A percentile compares a stretch with the other conserved stretches of the same genome.
These are phyloP conservation scores for Lasiodiplodia theobromae DNA, from an alignment of 2,329 filamentous ascomycete genomes.

Conservation along the genomic window DNA sequence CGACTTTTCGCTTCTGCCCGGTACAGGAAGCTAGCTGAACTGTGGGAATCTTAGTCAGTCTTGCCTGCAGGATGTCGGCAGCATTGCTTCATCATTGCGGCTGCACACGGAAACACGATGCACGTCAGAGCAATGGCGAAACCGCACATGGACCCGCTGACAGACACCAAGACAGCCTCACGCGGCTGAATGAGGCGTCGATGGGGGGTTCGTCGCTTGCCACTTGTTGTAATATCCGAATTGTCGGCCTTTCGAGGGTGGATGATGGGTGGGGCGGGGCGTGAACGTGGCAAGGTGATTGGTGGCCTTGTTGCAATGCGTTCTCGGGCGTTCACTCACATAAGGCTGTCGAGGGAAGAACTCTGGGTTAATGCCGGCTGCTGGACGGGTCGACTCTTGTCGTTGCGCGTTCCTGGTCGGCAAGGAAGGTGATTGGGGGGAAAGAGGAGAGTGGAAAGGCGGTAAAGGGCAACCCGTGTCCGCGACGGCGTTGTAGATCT, in stretches of 20 bases:
- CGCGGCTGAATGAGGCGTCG: background rate
- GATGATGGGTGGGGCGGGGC: background rate
- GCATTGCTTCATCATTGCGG: background rate
- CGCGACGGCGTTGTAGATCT: background rate
- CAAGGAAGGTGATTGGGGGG: background rate
- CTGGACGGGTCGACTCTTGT: background rate
- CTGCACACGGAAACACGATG: background rate
- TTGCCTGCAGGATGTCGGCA: background rate
- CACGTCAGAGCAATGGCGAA: background rate
- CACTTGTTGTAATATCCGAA: background rate
- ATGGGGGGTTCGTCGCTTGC: background rate
- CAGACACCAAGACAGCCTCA: background rate
- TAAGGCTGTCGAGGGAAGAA: background rate
- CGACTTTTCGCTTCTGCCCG: background rate
- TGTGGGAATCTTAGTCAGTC: background rate
- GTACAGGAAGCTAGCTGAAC: background rate
- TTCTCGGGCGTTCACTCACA: background rate
- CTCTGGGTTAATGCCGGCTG: background rate
- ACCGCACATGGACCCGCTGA: background rate
- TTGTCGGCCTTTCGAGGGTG: background rate
- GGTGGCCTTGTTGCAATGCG: background rate
- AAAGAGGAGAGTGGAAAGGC: conserved; percentile 1
- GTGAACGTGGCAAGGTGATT: background rate
- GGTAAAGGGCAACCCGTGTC: background rate
- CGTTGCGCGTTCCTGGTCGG: background rate